These are phyloP conservation scores for Plectranthus barbatus DNA, from an alignment of 257 asterid species.

Conservation along the genomic window DNA sequence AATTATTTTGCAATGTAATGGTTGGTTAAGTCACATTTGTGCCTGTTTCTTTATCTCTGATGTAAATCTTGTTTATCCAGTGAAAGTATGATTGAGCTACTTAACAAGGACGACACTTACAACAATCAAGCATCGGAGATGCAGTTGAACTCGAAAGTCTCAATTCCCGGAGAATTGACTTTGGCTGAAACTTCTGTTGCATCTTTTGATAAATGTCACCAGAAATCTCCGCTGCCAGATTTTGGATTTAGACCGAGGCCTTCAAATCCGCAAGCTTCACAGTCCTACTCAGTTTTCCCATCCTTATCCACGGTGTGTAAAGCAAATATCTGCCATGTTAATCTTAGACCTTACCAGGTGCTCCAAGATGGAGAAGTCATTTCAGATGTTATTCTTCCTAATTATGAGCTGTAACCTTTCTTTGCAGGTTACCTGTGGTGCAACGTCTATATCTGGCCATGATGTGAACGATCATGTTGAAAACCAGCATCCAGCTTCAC, in stretches of 20 bases:
- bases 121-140: constrained; percentile 21
- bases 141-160: constrained; percentile 22
- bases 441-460: constrained; percentile 21
- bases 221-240: constrained; percentile 19
- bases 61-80: constrained; percentile 16
- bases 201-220: constrained; percentile 17
- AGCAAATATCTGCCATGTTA: neutral
- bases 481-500: constrained; percentile 19
- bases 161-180: constrained; percentile 20
- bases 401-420: neutral
- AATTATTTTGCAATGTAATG: neutral
- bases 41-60: neutral
- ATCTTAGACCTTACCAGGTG: constrained; percentile 9
- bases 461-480: constrained; percentile 21
- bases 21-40: neutral
- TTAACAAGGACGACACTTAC: constrained; percentile 26
- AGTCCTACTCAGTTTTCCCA: constrained; percentile 23
- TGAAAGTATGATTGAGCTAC: constrained; percentile 25
- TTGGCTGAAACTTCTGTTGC: constrained; percentile 17
- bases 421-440: constrained; percentile 36
- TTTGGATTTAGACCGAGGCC: constrained; percentile 24
- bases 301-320: constrained; percentile 28
- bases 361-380: neutral
- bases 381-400: neutral
- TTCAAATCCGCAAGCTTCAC: constrained; percentile 22